Base-by-base conservation (phyloP, 805 yeast genomes). In the Wickerhamomyces sydowiorum region DNA sequence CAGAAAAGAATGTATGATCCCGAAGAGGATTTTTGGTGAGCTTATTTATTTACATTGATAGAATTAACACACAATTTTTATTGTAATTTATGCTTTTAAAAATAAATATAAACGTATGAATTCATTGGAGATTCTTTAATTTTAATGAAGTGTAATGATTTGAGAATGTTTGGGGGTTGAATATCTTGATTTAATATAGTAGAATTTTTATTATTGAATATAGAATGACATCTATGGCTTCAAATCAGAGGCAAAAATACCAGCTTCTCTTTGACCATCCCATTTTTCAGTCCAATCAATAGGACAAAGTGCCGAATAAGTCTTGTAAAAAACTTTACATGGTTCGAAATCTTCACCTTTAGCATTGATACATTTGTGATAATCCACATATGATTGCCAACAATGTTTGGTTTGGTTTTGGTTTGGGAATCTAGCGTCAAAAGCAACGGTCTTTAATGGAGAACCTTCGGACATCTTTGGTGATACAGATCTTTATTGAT, bases 321-420 rank as follows among this genome's bases (percentile, higher is more conserved):
- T 87, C 69, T 79, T 84, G 81, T 79, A 86, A 75, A 93, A 93
- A 58, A 86, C 90, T 71, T 89, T 78, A 72, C 99, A 93, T 62
- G 98, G 98, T 59, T 90, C 96, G 63, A 93, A 93, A 49, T 90
- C 98, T 72, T 91, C 97, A 64, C 99, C 99, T 74, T 91, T 91
- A 54, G 90, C 88, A 61, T 82, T 85, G 65, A 93, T 80, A 76
- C 99, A 93, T 70, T 89, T 90, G 83, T 86, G 93, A 81, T 91
- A 93, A 71, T 93, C 99, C 61, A 93, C 88, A 74, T 91, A 93
- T 57, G 91, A 78, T 75, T 91, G 97, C 82, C 91, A 95, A 77
- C 98, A 93, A 77, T 91, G 96, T 74, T 85, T 89, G 60, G 97
- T 87, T 73, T 91, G 99, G 81, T 91, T 91, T 69, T 82, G 90